Base-by-base conservation (phyloP, 1,284 basidiomycete species). In the Takashimella koratensis region DNA sequence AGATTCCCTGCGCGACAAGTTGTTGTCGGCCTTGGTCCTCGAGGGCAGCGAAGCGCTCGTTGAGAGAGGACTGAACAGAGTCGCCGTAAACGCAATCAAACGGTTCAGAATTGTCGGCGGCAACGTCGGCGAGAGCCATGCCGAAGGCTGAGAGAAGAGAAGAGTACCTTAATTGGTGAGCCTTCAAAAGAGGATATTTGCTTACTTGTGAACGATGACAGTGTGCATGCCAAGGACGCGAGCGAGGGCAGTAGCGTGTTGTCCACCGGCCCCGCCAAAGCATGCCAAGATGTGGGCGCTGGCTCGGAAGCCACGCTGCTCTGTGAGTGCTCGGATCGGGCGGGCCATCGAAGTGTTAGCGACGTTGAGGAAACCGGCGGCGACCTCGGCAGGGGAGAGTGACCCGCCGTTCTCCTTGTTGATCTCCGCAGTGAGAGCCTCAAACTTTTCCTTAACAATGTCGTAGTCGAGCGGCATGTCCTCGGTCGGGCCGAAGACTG, bases 121-220 rank as follows among this genome's bases (percentile, higher is more conserved):
- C 51, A 16, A 49, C 20, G 20, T 77, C 74, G 3, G 76, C 74
- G 10, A 76, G 52, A 23, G 72, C 70, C 68, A 74, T 73, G 5
- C 77, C 77, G 52, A 77, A 78, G 1, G 77, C 77, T 8, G 70
- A 74, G n/a, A 78, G 60, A 49, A 74, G 73, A 21, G 62, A 74
- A 8, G 64, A 74, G 53, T 68, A 77, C 51, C 59, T n/a, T 36
- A 16, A 16, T 36, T 8, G 30, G n/a, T 44, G 10, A 20, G 10
- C 20, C n/a, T 8, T 20, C n/a, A n/a, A n/a, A 10, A 19, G 11
- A 22, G n/a, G n/a, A n/a, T n/a, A n/a, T n/a, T n/a, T n/a, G 23
- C 45, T 5, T 26, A 49, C 47, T 46, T 26, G 45, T 46, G 76
- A 5, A 77, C 58, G 5, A 77, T 59, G 10, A 77, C 71, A 11